A percentile compares a stretch with the other conserved stretches of the same genome.
These are phyloP conservation scores for Monocercomonoides exilis DNA, from an alignment of 78 protist species.

Conservation along the genomic window DNA sequence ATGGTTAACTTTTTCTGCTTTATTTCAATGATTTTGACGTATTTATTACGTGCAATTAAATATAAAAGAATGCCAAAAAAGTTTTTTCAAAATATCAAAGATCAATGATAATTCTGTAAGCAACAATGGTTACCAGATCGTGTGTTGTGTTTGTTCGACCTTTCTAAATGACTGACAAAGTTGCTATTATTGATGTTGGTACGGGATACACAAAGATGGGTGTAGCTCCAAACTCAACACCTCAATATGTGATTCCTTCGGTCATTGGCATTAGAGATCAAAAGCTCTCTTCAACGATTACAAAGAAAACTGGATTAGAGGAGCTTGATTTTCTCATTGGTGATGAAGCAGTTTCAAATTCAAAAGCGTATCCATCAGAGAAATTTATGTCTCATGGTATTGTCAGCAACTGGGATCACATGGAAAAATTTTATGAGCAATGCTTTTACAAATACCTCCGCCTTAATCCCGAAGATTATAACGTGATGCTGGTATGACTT, in stretches of 20 bases:
- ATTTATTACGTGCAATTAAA: no score
- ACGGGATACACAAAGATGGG: slow-evolving; percentile 96
- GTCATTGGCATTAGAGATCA: slow-evolving; percentile 63
- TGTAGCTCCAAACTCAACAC: slow-evolving; percentile 89
- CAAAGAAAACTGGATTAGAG: slow-evolving; percentile 53
- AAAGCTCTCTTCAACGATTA: background rate
- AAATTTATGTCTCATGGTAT: slow-evolving; percentile 88
- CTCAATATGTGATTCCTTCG: slow-evolving; percentile 88
- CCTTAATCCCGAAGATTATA: slow-evolving; percentile 95
- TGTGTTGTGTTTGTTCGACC: no score
- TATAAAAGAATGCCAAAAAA: no score
- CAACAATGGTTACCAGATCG: no score
- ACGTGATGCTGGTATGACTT: slow-evolving; percentile 63
- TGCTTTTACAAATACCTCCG: slow-evolving; percentile 90
- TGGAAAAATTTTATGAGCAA: slow-evolving; percentile 96
- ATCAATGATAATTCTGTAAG: no score
- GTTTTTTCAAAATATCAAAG: no score
- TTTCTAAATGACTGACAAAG: background rate
- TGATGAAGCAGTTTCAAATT: slow-evolving; percentile 47
- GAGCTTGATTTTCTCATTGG: slow-evolving; percentile 96
- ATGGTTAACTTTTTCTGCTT: no score
- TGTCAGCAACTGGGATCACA: slow-evolving; percentile 89
- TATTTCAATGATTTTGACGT: no score
- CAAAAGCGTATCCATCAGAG: slow-evolving; percentile 47
- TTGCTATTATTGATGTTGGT: slow-evolving; percentile 2